Evolutionary conservation across 352 stramenopile species (phyloP).

Genomic region (Phytophthora tubulina): DNA sequence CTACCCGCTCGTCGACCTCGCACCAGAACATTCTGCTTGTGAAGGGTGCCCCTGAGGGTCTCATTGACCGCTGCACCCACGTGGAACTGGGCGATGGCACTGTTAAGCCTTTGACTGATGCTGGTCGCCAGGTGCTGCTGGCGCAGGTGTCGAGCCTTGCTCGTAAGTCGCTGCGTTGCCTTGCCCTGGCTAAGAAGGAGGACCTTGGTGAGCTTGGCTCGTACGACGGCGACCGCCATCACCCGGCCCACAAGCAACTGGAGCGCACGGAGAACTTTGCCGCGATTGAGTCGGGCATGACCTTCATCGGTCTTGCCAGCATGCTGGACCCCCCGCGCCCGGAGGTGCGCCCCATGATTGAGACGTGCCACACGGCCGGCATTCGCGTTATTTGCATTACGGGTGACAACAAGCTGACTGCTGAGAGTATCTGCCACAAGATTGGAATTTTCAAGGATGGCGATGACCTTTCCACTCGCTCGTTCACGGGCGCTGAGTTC

Average conservation of each 20-base stretch:
- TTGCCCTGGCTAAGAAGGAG: constrained; percentile 97
- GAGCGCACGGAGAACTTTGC: constrained; percentile 91
- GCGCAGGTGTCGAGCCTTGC: constrained; percentile 93
- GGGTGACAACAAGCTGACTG: constrained; percentile 98
- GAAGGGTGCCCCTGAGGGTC: constrained; percentile 98
- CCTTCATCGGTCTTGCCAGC: constrained; percentile 97
- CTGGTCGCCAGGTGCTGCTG: constrained; percentile 89
- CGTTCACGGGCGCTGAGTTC: constrained; percentile 97
- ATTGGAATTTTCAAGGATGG: constrained; percentile 95
- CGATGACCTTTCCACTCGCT: constrained; percentile 89
- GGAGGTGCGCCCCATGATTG: constrained; percentile 97
- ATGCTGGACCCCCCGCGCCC: constrained; percentile 98
- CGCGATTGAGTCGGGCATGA: constrained; percentile 96
- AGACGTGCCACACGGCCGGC: constrained; percentile 94
- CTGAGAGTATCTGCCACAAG: constrained; percentile 97
- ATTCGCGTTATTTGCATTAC: constrained; percentile 99
- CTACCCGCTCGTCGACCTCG: constrained; percentile 70
- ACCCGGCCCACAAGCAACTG: constrained; percentile 85
- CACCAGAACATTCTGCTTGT: constrained; percentile 96
- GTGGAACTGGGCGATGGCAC: constrained; percentile 94
- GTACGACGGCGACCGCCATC: constrained; percentile 89
- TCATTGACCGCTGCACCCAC: constrained; percentile 96
- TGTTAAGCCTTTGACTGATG: constrained; percentile 92
- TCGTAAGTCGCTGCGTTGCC: constrained; percentile 94
- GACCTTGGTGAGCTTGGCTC: constrained; percentile 83